Evolutionary conservation across 1,284 basidiomycete genomes (phyloP), one percentile per base, ranked within the genome.

Genomic region (Gomphus bonarii): DNA sequence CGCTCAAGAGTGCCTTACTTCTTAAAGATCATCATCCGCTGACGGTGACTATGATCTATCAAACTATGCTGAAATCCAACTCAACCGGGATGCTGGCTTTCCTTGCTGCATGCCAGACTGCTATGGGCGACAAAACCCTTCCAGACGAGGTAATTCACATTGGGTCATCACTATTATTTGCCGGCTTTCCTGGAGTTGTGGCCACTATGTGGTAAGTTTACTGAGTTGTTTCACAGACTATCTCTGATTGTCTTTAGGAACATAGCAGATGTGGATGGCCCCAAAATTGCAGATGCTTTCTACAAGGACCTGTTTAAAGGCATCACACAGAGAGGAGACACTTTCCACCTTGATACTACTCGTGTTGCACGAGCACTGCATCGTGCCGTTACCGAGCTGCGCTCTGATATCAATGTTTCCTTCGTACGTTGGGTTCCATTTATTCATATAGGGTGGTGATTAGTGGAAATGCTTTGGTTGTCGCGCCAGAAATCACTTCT

Each of bases 121-220:
- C 43, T 3, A 44, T 6, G 43, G 50, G 54, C 14, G 59, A 57
- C 35, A 25, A 46, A 16, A 52, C 49, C 1, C 46, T 56, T 30
- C 46, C 48, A 8, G 59, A 50, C 22, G 57, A 62, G 43, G 35
- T 50, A 3, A 47, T 62, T 8, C 57, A 59, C 18, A 25, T 62
- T 9, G 57, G 54, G 1, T 22, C 50, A 3, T 50, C 60, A 9
- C 56, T 62, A 57, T 42, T 62, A 7, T 59, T 62, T 48, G 49
- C 56, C 1, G 59, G 61, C 3, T 61, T 33, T 57, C 58, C 20
- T 16, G 55, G 59, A 33, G 59, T 61, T n/a, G 50, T 66, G 28
- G 65, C 63, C 12, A 66, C 65, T 22, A 60, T 65, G 61, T 67
- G 65, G 65, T 60, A 18, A 25, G 59, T 14, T 63, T 5, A 38